Evolutionary conservation across 2,329 filamentous ascomycete genomes (phyloP), one percentile per base, ranked within the genome.

Genomic region (Metarhizium humberi): DNA sequence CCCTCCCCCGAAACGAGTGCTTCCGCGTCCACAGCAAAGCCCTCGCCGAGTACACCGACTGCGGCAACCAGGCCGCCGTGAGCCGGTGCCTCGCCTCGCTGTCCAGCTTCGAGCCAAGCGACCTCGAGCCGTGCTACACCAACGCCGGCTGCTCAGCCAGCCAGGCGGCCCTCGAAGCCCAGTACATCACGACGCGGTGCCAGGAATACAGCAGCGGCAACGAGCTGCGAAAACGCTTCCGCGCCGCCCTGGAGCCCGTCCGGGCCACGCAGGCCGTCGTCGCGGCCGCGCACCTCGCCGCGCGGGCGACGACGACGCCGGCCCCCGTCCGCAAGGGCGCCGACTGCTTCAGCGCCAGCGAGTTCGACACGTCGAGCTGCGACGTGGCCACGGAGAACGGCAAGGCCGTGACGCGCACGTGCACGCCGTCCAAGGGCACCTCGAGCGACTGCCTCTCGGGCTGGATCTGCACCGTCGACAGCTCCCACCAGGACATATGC

Each of bases 391-490:
- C 72, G 50, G 72, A 67, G 18, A 69, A 69, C 60, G 62, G 69
- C 55, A 56, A 57, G 29, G 67, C 67, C 58, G 64, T 64, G 50
- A 71, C 68, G 43, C 64, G 67, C 25, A 61, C 71, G 13, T 81
- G 77, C 71, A 68, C 61, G 62, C 59, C 65, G 20, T 73, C 72
- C 49, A 57, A 62, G 8, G 60, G 67, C 46, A 61, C 67, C 51
- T 67, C 64, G 18, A 64, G 67, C 34, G 67, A 69, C 18, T 82
- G 79, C 70, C 67, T 66, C 8, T 61, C 67, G 4, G 73, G 71
- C 40, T 69, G 74, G 55, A 67, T 75, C 60, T 82, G 79, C 74
- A 65, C 63, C 58, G 62, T 66, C 52, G 71, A 75, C 67, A 51
- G 53, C 50, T 52, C 61, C 53, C 68, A 72, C 62, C 61, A 65